Evolutionary conservation across 2,329 filamentous ascomycete species (phyloP).

Genomic region (Drechmeria coniospora): DNA sequence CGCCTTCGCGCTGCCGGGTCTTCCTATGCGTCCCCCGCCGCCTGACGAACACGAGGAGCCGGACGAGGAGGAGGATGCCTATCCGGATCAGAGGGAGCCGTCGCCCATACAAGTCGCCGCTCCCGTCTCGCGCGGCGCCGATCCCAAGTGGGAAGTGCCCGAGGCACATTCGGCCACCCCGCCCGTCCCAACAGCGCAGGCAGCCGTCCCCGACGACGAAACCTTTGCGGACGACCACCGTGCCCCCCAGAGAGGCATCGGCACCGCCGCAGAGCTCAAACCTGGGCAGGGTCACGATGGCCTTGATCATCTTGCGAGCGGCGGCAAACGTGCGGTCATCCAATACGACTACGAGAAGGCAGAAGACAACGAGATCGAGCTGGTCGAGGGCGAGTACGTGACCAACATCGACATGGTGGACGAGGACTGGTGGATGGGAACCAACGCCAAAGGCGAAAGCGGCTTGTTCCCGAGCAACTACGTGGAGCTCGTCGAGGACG

Average conservation of each 20-base stretch:
- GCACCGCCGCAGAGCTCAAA: too few species aligned
- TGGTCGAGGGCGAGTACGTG: constrained; percentile 76
- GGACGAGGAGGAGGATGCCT: constrained; percentile 41
- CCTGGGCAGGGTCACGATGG: constrained; percentile 17
- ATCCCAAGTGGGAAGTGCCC: constrained; percentile 34
- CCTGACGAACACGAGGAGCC: constrained; percentile 35
- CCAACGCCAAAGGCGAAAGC: constrained; percentile 67
- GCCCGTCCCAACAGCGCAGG: constrained; percentile 46
- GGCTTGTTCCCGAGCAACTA: constrained; percentile 97
- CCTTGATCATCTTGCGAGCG: constrained; percentile 16
- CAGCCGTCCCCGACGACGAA: constrained; percentile 49
- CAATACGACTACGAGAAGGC: constrained; percentile 97
- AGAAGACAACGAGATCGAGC: constrained; percentile 90
- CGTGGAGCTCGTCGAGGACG: constrained; percentile 65
- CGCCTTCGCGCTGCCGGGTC: constrained; percentile 64
- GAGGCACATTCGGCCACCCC: constrained; percentile 35
- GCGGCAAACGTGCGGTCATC: constrained; percentile 59
- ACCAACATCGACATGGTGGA: constrained; percentile 95
- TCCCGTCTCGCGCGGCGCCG: constrained; percentile 56
- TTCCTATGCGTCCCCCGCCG: constrained; percentile 46
- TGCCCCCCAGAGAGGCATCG: too few species aligned
- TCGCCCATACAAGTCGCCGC: constrained; percentile 79
- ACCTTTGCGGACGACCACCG: constrained; percentile 50
- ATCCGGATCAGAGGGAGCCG: constrained; percentile 33
- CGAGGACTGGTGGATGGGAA: constrained; percentile 97